A percentile compares a stretch with the other conserved stretches of the same genome.
phyloP scores from a whole-genome alignment of 805 yeast species.

The Monosporozyma yasuniensis region DNA sequence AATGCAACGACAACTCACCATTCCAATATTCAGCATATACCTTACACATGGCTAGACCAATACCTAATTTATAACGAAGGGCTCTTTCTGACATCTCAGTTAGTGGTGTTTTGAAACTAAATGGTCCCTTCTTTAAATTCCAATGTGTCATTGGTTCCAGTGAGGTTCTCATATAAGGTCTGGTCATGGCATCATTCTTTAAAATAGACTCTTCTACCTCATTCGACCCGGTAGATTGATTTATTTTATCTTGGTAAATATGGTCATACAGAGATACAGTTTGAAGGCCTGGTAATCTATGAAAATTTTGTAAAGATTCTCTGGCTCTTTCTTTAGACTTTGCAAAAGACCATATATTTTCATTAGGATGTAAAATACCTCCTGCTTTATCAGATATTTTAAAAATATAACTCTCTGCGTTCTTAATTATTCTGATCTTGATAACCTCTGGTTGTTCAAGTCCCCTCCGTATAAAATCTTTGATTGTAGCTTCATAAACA shows the following conservation, averaged over 20 bases:
- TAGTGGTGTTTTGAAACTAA: slow-evolving; percentile 39
- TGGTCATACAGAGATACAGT: slow-evolving; percentile 29
- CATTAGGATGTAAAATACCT: slow-evolving; percentile 53
- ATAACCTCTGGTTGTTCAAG: slow-evolving; percentile 55
- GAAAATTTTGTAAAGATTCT: slow-evolving; percentile 55
- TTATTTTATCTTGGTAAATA: slow-evolving; percentile 1
- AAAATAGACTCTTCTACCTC: not conserved
- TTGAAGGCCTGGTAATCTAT: slow-evolving; percentile 56
- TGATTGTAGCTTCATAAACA: slow-evolving; percentile 72
- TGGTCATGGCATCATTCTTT: slow-evolving; percentile 4
- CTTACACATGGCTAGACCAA: slow-evolving; percentile 87
- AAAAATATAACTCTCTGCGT: slow-evolving; percentile 58
- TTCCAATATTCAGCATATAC: slow-evolving; percentile 96
- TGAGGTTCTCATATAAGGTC: slow-evolving; percentile 33
- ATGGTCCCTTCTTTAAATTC: slow-evolving; percentile 17
- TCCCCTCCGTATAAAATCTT: slow-evolving; percentile 33
- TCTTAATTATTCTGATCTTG: slow-evolving; percentile 61
- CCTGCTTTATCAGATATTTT: slow-evolving; percentile 88
- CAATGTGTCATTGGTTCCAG: slow-evolving; percentile 28
- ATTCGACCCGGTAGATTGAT: not conserved
- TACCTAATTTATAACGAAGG: slow-evolving; percentile 65
- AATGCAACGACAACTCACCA: slow-evolving; percentile 73
- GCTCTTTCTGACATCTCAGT: slow-evolving; percentile 62
- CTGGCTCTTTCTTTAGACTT: slow-evolving; percentile 54
- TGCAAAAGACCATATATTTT: slow-evolving; percentile 79